Evolutionary conservation across 2,329 filamentous ascomycete species (phyloP), one percentile per base, ranked within the genome.

Genomic region (Zasmidium citrigriseum): DNA sequence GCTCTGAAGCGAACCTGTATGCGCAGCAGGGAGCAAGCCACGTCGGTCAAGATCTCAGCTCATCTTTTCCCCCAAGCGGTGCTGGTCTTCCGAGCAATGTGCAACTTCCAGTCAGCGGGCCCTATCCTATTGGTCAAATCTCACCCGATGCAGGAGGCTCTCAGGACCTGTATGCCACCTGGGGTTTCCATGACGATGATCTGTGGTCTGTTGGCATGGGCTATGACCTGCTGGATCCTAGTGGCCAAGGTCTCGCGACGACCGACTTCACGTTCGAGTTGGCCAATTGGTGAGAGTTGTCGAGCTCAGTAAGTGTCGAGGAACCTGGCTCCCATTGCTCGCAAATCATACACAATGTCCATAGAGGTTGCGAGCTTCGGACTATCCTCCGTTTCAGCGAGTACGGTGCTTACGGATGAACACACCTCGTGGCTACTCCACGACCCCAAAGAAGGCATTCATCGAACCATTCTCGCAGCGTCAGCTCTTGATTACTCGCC

Each of bases 171-270:
- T 20, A 56, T 34, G 57, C 24, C 7, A 25, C 46, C 22, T 61
- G 59, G 55, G 51, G 46, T n/a, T 50, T 58, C 20, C 59, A 58
- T 18, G 59, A 61, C 24, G 46, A 59, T 20, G 55, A 58, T 24
- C 47, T 61, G 9, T 61, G 59, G 59, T 54, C 54, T 24, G 44
- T 61, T 5, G 55, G 55, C 9, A 55, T 59, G 55, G 55, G 59
- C 14, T 61, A 61, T 38, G 59, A 61, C 50, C 44, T 61, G 27
- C 48, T 61, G n/a, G 52, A 49, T 22, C 56, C 59, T 21, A 27
- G 27, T 10, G 55, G 23, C 14, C 52, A 59, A 21, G 59, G 56
- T 24, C 24, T 55, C 45, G 16, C 23, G 22, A 27, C 18, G 44
- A 3, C 45, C 12, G 54, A 57, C 24, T 25, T 52, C 9, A 20